phyloP scores from a whole-genome alignment of 179 eudicot genomes.

The Corrigiola litoralis region DNA sequence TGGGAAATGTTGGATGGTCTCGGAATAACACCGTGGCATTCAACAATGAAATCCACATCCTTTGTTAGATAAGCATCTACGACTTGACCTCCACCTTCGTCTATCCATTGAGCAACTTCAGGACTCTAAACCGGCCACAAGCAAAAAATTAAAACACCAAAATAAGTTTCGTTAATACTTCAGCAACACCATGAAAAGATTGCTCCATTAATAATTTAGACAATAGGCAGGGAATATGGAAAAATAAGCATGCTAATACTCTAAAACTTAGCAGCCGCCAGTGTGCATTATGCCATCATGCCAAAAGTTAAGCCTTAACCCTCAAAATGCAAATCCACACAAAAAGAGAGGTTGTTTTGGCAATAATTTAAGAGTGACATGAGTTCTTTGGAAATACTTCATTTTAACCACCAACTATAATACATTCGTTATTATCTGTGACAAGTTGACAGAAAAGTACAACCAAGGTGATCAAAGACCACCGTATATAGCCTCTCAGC shows the following conservation, averaged over 20 bases:
- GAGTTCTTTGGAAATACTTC: background rate
- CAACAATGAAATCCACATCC: constrained; percentile 60
- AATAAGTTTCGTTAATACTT: background rate
- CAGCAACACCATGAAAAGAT: background rate
- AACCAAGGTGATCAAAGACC: background rate
- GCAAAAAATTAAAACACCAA: constrained; percentile 7
- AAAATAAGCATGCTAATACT: background rate
- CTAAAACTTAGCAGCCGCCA: background rate
- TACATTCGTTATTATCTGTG: background rate
- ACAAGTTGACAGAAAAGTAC: background rate
- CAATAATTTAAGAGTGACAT: background rate
- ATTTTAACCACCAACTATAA: background rate
- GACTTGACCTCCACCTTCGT: constrained; percentile 70
- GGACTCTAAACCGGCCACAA: constrained; percentile 46
- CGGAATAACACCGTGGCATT: constrained; percentile 65
- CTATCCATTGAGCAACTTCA: constrained; percentile 80
- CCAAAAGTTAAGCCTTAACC: background rate
- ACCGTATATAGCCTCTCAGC: background rate
- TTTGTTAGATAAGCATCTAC: constrained; percentile 37
- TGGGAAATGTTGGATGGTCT: constrained; percentile 25
- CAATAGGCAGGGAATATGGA: background rate
- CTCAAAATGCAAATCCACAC: background rate
- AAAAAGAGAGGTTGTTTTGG: background rate
- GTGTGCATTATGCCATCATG: background rate
- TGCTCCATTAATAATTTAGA: background rate